Evolutionary conservation across 306 rosid species (phyloP), one percentile per base, ranked within the genome.

Genomic region (Trichosanthes truncata): DNA sequence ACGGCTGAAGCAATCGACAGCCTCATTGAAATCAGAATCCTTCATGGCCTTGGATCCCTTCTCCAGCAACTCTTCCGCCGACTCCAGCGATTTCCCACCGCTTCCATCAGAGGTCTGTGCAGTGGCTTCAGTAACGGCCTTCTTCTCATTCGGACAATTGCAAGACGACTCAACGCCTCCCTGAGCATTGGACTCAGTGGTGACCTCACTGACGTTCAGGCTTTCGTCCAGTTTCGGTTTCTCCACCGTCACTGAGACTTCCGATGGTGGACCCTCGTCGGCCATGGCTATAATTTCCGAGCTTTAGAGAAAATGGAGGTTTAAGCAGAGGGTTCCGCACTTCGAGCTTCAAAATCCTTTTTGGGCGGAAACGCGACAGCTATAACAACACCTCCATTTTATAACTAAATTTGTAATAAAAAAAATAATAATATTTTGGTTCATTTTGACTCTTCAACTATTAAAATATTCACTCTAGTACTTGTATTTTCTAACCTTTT

Each of bases 1-100:
- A 78, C 97, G 97, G 90, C 97, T 95, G 78, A 85, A 95, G 88
- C 84, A 93, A 35, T 95, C 97, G 62, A 90, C 85, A 55, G 97
- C 97, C 81, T 93, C 97, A 38, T 12, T 78, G 80, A 72, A 90
- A 90, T 95, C 97, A 40, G 71, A 57, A 20, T 87, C 91, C 53
- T 90, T 93, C 81, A 93, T 85, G 45, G 99, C 97, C 74, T 80
- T 57, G 80, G 84, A 81, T 8, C 97, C 99, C 56, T 85, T 89
- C 55, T 86, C 93, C 90, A 86, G 86, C 84, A 95, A 55, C 82
- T 93, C 93, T 31, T 84, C 89, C 36, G 93, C 84, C 51, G 66
- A 59, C 65, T 87, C 93, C 78, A 91, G 80, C 7, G 97, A 80
- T 76, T 84, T 85, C 83, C 81, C 88, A 12, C 49, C 85, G 62